These are phyloP conservation scores for Suillus bovinus DNA, from an alignment of 768 basidiomycete genomes.

Conservation along the genomic window DNA sequence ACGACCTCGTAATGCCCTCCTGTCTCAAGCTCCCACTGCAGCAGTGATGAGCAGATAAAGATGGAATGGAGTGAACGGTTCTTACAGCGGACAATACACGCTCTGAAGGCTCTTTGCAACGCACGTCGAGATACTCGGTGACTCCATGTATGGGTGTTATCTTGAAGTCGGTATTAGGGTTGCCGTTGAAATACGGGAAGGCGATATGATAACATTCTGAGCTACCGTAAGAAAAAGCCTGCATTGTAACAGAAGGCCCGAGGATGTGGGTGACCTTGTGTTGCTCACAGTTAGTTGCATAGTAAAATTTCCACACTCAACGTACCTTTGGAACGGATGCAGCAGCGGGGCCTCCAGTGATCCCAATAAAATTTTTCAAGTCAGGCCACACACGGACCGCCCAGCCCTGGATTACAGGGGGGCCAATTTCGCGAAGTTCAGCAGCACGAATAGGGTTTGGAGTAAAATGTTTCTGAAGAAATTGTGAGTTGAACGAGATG, in stretches of 20 bases:
- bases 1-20: conserved; percentile 11
- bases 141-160: not conserved
- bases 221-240: not conserved
- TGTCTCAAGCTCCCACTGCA: conserved; percentile 10
- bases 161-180: conserved; percentile 1
- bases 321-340: conserved; percentile 8
- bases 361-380: not conserved
- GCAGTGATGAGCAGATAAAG: not conserved
- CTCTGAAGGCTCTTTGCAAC: not conserved
- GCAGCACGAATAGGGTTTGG: conserved; percentile 13
- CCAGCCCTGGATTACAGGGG: conserved; percentile 1
- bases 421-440: conserved; percentile 9
- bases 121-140: conserved; percentile 4
- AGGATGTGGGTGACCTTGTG: conserved; percentile 8
- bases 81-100: not conserved
- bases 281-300: not conserved
- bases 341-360: conserved; percentile 7
- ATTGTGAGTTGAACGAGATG: not conserved
- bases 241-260: conserved; percentile 6
- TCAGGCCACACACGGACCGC: conserved; percentile 10
- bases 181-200: conserved; percentile 2
- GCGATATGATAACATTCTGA: conserved; percentile 2
- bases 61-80: not conserved
- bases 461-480: conserved; percentile 10
- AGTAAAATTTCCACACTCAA: not conserved